Base-by-base conservation (phyloP, 2,329 filamentous ascomycete species). In the Cladorrhinum sp. region DNA sequence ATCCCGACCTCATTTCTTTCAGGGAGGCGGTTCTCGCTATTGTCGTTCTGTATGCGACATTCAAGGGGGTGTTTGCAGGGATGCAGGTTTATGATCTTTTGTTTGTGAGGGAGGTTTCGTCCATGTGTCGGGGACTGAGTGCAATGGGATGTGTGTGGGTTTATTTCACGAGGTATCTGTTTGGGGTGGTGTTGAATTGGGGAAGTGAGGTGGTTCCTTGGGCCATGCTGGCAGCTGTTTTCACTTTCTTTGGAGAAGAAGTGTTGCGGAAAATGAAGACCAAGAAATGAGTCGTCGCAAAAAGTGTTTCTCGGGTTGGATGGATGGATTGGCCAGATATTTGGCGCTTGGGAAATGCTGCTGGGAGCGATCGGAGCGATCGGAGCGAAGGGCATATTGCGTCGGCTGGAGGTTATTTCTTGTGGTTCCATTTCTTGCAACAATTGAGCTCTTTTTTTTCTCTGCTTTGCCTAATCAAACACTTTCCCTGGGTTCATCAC, bases 401-500 rank as follows among this genome's bases (percentile, higher is more conserved):
- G 14, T 36, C 8, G 12, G 14, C 12, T 36, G 33, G 33, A 36
- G 33, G 33, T 5, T 36, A 5, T 36, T 36, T 9, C 12, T 36
- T 36, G 9, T 36, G 4, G 9, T 36, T 36, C 14, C 33, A 36
- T 21, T 49, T 49, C 21, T 21, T 9, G 21, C 21, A 49, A 49
- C 10, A 49, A 21, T 21, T 12, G 18, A 49, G 18, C 18, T 21
- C 18, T 49, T 20, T 20, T 20, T 24, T 20, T 18, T 12, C 10
- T n/a, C n/a, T n/a, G n/a, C n/a, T n/a, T n/a, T 21, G 21, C 46
- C 26, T 53, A 63, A 48, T 70, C 66, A 61, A 72, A 70, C 23
- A 80, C 73, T 68, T 81, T 81, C 21, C 79, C 79, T 21, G 76
- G 77, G 59, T 80, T 81, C 62, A 77, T 69, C 9, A 81, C 65